phyloP scores from a whole-genome alignment of 2,329 filamentous ascomycete species.

The Botrytis fragariae region DNA sequence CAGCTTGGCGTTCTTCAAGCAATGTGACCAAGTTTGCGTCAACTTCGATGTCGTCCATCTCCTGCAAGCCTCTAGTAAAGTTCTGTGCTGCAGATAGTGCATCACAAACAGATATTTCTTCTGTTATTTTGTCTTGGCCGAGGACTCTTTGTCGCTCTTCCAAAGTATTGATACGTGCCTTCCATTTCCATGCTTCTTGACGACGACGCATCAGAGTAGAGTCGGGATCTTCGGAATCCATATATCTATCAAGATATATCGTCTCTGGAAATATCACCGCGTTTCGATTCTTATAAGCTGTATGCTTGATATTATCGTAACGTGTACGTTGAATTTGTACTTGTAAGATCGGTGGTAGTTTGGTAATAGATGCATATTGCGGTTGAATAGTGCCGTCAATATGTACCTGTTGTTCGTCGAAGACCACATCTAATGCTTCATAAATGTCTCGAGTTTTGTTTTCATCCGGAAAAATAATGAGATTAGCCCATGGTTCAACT shows the following conservation, averaged over 20 bases:
- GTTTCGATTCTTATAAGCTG: slow-evolving; percentile 70
- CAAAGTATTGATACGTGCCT: slow-evolving; percentile 58
- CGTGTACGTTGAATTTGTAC: slow-evolving; percentile 84
- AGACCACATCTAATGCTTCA: slow-evolving; percentile 78
- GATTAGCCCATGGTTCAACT: slow-evolving; percentile 48
- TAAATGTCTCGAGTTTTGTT: slow-evolving; percentile 64
- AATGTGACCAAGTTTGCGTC: slow-evolving; percentile 42
- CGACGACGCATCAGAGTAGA: slow-evolving; percentile 62
- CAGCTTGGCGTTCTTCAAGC: slow-evolving; percentile 46
- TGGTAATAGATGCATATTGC: slow-evolving; percentile 69
- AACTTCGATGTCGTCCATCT: slow-evolving; percentile 45
- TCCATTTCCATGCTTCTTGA: slow-evolving; percentile 71
- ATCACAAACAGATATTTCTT: slow-evolving; percentile 33
- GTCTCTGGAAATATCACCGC: slow-evolving; percentile 76
- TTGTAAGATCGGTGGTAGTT: slow-evolving; percentile 81
- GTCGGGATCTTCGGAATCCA: slow-evolving; percentile 59
- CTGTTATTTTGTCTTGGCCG: slow-evolving; percentile 21
- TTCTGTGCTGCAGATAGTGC: slow-evolving; percentile 38
- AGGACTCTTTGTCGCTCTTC: slow-evolving; percentile 41
- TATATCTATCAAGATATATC: slow-evolving; percentile 85
- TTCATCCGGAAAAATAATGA: slow-evolving; percentile 57
- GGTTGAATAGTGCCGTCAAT: slow-evolving; percentile 58
- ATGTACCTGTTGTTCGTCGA: slow-evolving; percentile 74
- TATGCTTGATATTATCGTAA: slow-evolving; percentile 60
- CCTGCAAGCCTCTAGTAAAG: slow-evolving; percentile 45